Conservation (phyloP, 331 rosid genomes). For the Erythrophleum ivorense region DNA sequence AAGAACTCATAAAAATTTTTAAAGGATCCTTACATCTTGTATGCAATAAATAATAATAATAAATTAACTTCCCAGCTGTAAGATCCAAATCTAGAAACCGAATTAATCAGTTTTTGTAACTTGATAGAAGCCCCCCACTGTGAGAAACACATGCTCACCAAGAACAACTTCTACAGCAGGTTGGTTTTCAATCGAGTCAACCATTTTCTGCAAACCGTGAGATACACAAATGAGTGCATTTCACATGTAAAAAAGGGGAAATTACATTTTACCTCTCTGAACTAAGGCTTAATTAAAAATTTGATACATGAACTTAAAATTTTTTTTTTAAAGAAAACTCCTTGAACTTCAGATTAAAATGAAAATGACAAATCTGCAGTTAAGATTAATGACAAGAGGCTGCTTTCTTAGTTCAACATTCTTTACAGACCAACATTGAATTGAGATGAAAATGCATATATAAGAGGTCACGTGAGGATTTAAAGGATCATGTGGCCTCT, state of each 20-base stretch:
- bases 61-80: constrained; percentile 32
- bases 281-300: background rate
- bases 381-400: background rate
- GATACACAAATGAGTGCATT: constrained; percentile 15
- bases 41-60: constrained; percentile 22
- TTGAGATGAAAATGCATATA: background rate
- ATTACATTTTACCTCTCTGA: background rate
- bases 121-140: constrained; percentile 62
- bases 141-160: constrained; percentile 67
- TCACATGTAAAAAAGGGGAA: background rate
- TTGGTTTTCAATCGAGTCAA: constrained; percentile 62
- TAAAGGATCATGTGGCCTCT: background rate
- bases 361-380: too few relatives aligned
- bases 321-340: too few relatives aligned
- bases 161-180: constrained; percentile 62
- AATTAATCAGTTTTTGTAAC: constrained; percentile 33
- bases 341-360: too few relatives aligned
- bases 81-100: constrained; percentile 9
- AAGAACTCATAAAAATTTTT: background rate
- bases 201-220: constrained; percentile 56
- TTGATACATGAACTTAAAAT: background rate
- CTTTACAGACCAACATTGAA: background rate
- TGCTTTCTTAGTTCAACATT: background rate
- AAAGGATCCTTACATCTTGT: background rate
- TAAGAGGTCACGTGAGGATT: background rate